Evolutionary conservation across 2,329 filamentous ascomycete species (phyloP).

Genomic region (Amauroascus niger): DNA sequence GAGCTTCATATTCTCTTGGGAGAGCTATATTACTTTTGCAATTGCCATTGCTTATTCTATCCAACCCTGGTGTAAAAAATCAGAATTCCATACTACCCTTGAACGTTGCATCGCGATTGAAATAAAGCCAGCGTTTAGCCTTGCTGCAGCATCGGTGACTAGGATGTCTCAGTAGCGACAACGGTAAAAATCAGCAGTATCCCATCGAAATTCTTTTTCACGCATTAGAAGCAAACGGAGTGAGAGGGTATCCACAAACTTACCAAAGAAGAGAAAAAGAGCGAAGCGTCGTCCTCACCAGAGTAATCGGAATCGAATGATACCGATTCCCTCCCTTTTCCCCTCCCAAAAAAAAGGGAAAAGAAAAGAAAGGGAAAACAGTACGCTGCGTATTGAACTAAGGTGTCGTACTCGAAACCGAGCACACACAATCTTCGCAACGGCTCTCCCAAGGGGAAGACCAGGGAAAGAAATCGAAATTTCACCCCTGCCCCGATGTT

Average conservation of each 20-base stretch:
- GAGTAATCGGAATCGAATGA: constrained; percentile 93
- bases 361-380: constrained; percentile 30
- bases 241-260: constrained; percentile 28
- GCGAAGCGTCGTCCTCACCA: constrained; percentile 67
- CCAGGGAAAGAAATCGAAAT: constrained; percentile 24
- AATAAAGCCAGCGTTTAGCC: too few species aligned
- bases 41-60: too few species aligned
- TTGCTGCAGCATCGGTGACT: too few species aligned
- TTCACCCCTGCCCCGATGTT: constrained; percentile 59
- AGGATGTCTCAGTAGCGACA: background rate
- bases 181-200: constrained; percentile 28
- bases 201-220: constrained; percentile 17
- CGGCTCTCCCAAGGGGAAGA: constrained; percentile 74
- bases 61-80: too few species aligned
- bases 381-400: constrained; percentile 93
- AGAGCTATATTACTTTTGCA: too few species aligned
- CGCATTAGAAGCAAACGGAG: constrained; percentile 1
- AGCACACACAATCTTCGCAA: constrained; percentile 83
- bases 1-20: too few species aligned
- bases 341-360: constrained; percentile 15
- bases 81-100: too few species aligned
- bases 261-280: constrained; percentile 41
- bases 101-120: too few species aligned
- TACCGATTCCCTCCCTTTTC: constrained; percentile 41
- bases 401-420: constrained; percentile 54